These are phyloP conservation scores for Sporisorium iseilematis-ciliati DNA, from an alignment of 1,284 basidiomycete species.

Conservation along the genomic window DNA sequence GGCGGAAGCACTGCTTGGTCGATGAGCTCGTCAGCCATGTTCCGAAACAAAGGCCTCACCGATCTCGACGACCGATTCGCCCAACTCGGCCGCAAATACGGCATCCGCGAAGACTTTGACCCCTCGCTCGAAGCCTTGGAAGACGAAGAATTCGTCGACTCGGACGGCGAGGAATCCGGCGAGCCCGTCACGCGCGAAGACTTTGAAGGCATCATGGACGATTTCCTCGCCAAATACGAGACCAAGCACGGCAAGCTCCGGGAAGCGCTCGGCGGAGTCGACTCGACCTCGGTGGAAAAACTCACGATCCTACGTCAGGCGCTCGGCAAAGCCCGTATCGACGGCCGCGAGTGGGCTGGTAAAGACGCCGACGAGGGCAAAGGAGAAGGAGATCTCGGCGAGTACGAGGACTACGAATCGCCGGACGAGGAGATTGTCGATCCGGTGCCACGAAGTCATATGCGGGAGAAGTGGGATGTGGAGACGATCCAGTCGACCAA, in stretches of 20 bases:
- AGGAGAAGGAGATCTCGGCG: conserved; percentile 74
- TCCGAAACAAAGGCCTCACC: conserved; percentile 86
- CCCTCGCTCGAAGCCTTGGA: conserved; percentile 81
- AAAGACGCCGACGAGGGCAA: conserved; percentile 70
- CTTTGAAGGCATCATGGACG: conserved; percentile 90
- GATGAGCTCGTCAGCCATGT: conserved; percentile 97
- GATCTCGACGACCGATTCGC: conserved; percentile 94
- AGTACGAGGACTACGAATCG: conserved; percentile 83
- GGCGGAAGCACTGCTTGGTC: conserved; percentile 65
- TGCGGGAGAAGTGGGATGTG: conserved; percentile 68
- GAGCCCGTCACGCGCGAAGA: conserved; percentile 81
- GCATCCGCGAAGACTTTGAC: conserved; percentile 69
- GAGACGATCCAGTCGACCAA: conserved; percentile 66
- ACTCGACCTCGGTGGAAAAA: conserved; percentile 74
- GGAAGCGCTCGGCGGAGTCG: conserved; percentile 70
- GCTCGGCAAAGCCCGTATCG: conserved; percentile 57
- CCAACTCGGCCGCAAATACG: conserved; percentile 75
- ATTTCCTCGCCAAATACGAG: conserved; percentile 93
- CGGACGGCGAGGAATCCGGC: conserved; percentile 74
- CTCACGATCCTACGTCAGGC: conserved; percentile 73
- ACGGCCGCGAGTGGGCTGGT: conserved; percentile 47
- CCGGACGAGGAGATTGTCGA: conserved; percentile 71
- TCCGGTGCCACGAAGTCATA: conserved; percentile 35
- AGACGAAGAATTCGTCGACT: conserved; percentile 72
- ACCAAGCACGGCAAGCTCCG: conserved; percentile 86